A percentile compares a stretch with the other conserved stretches of the same genome.
Conservation (phyloP, 2,329 filamentous ascomycete species). For the Davidsoniella virescens region DNA sequence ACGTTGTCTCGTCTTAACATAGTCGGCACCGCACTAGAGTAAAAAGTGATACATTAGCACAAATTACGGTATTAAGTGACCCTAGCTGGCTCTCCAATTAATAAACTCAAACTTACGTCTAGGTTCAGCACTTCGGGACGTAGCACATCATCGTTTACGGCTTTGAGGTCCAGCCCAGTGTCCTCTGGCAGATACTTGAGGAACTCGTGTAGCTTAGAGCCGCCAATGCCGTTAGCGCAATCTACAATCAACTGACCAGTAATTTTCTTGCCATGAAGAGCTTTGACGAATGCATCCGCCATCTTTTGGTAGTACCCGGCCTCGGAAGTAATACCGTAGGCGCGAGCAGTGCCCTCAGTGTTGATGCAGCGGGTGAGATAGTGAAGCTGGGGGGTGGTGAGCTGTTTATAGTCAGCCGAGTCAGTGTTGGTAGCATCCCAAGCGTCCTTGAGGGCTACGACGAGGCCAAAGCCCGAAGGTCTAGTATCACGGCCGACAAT, state of each 20-base stretch:
- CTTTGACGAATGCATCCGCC: constrained; percentile 63
- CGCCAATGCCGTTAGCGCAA: constrained; percentile 92
- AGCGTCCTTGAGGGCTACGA: constrained; percentile 62
- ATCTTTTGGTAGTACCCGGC: constrained; percentile 92
- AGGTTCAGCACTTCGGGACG: constrained; percentile 79
- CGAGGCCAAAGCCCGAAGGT: constrained; percentile 74
- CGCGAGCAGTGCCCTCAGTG: constrained; percentile 69
- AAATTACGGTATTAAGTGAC: background rate
- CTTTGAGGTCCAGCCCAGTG: constrained; percentile 60
- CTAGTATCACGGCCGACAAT: constrained; percentile 87
- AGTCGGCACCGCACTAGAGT: constrained; percentile 75
- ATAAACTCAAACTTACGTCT: constrained; percentile 41
- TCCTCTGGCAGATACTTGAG: constrained; percentile 64
- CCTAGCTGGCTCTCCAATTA: background rate
- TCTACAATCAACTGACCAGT: constrained; percentile 68
- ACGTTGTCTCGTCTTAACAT: constrained; percentile 90
- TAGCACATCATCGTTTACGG: constrained; percentile 86
- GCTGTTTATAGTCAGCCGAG: constrained; percentile 70
- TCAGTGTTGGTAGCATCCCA: constrained; percentile 60
- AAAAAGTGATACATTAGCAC: background rate
- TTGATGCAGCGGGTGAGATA: constrained; percentile 92
- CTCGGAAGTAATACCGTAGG: constrained; percentile 82
- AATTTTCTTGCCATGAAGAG: constrained; percentile 62
- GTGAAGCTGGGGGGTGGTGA: constrained; percentile 96
- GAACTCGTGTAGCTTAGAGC: constrained; percentile 73